These are phyloP conservation scores for Chaetomium cochliodes DNA, from an alignment of 495 filamentous ascomycete species.

Conservation along the genomic window DNA sequence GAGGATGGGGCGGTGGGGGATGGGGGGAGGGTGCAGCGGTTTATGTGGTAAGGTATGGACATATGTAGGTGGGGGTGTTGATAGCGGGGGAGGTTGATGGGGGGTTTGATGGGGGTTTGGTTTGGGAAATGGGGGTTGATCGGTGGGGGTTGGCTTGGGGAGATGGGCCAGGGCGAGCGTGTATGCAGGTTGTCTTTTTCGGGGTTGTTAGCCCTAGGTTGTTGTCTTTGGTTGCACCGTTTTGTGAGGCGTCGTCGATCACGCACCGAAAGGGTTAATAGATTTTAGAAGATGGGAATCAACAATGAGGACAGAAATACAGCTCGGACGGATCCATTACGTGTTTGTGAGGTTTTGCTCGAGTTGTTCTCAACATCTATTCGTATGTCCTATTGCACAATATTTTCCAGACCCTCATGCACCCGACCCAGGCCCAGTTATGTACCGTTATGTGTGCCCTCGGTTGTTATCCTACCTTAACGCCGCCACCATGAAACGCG, in stretches of 20 bases:
- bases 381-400: background rate
- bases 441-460: constrained; percentile 3
- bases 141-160: background rate
- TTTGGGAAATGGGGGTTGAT: background rate
- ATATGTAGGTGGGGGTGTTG: background rate
- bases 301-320: background rate
- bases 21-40: constrained; percentile 76
- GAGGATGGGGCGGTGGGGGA: constrained; percentile 55
- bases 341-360: background rate
- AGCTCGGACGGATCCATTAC: background rate
- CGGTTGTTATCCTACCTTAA: background rate
- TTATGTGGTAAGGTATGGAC: constrained; percentile 88
- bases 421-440: background rate
- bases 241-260: too few species aligned
- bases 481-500: constrained; percentile 7
- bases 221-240: too few species aligned
- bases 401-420: background rate
- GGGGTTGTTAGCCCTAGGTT: too few species aligned
- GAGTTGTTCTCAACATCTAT: background rate
- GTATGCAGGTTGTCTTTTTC: too few species aligned
- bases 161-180: too few species aligned
- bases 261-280: too few species aligned
- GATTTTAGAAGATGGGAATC: background rate
- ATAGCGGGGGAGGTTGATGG: background rate
- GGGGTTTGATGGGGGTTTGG: background rate